These are phyloP conservation scores for Trapa bicornis DNA, from an alignment of 345 rosid species.

Conservation along the genomic window DNA sequence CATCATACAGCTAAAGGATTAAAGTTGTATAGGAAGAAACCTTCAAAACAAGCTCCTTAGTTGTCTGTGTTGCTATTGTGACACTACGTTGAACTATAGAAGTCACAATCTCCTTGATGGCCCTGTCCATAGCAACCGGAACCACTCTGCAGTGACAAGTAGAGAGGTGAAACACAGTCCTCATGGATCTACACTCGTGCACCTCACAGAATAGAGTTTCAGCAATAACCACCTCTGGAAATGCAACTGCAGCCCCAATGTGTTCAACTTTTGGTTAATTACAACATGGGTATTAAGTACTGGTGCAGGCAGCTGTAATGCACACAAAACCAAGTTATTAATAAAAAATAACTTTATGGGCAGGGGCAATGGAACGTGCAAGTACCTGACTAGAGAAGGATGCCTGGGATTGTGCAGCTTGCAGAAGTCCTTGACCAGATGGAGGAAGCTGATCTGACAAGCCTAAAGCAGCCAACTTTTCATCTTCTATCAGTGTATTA, in stretches of 20 bases:
- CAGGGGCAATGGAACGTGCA: neutral
- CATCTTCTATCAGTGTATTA: conserved; percentile 66
- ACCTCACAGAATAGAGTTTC: neutral
- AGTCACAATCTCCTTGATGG: conserved; percentile 83
- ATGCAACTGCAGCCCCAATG: conserved; percentile 61
- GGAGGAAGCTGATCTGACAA: conserved; percentile 84
- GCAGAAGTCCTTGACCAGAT: conserved; percentile 69
- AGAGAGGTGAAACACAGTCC: neutral
- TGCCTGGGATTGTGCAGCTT: conserved; percentile 57
- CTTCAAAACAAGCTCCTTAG: conserved; percentile 96
- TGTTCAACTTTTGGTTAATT: conserved; percentile 64
- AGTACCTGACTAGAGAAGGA: conserved; percentile 59
- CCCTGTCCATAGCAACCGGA: conserved; percentile 88
- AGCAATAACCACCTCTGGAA: conserved; percentile 61
- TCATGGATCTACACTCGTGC: neutral
- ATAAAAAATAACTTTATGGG: neutral
- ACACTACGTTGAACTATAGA: conserved; percentile 96
- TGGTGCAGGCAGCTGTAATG: conserved; percentile 52
- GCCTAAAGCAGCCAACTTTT: conserved; percentile 56
- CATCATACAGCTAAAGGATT: neutral
- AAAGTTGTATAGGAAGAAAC: conserved; percentile 17
- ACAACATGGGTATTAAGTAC: conserved; percentile 74
- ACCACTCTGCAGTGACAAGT: conserved; percentile 45
- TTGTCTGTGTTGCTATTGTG: conserved; percentile 92
- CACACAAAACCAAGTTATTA: conserved; percentile 6